These are phyloP conservation scores for Moesziomyces antarcticus DNA, from an alignment of 1,284 basidiomycete species.

Conservation along the genomic window DNA sequence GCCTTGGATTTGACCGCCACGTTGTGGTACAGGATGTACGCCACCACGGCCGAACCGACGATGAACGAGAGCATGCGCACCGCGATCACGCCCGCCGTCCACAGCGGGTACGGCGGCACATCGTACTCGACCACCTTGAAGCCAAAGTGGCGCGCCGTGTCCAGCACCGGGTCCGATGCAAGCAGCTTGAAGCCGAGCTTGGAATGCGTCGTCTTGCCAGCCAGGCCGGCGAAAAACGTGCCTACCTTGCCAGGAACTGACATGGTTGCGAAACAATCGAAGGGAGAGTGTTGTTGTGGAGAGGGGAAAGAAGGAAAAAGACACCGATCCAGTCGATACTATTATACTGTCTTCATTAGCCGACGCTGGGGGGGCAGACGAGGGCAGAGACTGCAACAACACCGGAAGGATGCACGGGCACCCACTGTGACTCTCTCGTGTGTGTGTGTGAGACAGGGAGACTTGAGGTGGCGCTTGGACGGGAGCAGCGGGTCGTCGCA, in stretches of 20 bases:
- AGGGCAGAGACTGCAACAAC: background rate
- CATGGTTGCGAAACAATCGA: conserved; percentile 8
- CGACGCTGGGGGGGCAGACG: background rate
- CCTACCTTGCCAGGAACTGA: conserved; percentile 29
- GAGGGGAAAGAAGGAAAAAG: background rate
- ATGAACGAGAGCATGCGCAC: conserved; percentile 54
- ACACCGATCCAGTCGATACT: conserved; percentile 9
- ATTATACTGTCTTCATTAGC: background rate
- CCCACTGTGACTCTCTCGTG: too few relatives aligned
- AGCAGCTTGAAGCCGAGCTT: conserved; percentile 53
- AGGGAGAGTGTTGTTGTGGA: background rate
- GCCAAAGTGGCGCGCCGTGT: conserved; percentile 20
- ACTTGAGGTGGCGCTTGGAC: too few relatives aligned
- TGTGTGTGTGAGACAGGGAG: too few relatives aligned
- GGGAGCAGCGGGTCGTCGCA: too few relatives aligned
- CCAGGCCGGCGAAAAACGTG: conserved; percentile 22
- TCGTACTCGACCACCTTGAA: conserved; percentile 58
- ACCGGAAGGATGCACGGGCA: too few relatives aligned
- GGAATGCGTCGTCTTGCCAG: conserved; percentile 38
- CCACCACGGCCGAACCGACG: conserved; percentile 43
- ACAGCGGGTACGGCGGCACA: conserved; percentile 52
- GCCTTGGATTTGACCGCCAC: conserved; percentile 40
- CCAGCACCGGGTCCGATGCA: conserved; percentile 35
- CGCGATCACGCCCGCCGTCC: conserved; percentile 32
- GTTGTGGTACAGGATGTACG: conserved; percentile 59